Evolutionary conservation across 495 filamentous ascomycete genomes (phyloP).

Genomic region (Acidiella bohemica): DNA sequence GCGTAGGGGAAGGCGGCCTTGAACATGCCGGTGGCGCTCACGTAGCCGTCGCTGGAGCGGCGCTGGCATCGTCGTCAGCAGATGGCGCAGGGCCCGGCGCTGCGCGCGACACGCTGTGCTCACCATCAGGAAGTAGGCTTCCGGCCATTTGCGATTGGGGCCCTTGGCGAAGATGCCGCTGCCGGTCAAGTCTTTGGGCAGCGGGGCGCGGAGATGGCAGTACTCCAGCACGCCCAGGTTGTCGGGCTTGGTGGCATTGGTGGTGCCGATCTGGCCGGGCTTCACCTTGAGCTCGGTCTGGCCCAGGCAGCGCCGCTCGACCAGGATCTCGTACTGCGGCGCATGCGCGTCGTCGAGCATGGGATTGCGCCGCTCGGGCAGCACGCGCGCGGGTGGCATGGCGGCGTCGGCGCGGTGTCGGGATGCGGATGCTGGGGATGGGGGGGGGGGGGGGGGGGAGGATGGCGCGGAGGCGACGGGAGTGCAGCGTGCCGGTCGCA

Average conservation of each 20-base stretch:
- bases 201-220: constrained; percentile 79
- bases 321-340: constrained; percentile 57
- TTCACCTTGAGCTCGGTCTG: constrained; percentile 84
- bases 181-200: constrained; percentile 71
- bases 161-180: constrained; percentile 81
- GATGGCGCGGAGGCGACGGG: too few species aligned
- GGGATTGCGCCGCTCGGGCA: constrained; percentile 64
- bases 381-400: constrained; percentile 46
- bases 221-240: constrained; percentile 83
- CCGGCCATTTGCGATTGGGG: constrained; percentile 41
- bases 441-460: too few species aligned
- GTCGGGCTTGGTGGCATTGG: constrained; percentile 53
- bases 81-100: background rate
- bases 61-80: constrained; percentile 39
- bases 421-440: too few species aligned
- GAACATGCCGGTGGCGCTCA: constrained; percentile 98
- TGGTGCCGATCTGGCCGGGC: constrained; percentile 47
- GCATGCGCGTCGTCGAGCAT: constrained; percentile 61
- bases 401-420: background rate
- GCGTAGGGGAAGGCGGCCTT: constrained; percentile 97
- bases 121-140: constrained; percentile 93
- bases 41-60: constrained; percentile 82
- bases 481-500: too few species aligned
- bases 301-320: constrained; percentile 72
- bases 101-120: constrained; percentile 14